These are phyloP conservation scores for Castanopsis chinensis DNA, from an alignment of 306 rosid genomes.

Conservation along the genomic window DNA sequence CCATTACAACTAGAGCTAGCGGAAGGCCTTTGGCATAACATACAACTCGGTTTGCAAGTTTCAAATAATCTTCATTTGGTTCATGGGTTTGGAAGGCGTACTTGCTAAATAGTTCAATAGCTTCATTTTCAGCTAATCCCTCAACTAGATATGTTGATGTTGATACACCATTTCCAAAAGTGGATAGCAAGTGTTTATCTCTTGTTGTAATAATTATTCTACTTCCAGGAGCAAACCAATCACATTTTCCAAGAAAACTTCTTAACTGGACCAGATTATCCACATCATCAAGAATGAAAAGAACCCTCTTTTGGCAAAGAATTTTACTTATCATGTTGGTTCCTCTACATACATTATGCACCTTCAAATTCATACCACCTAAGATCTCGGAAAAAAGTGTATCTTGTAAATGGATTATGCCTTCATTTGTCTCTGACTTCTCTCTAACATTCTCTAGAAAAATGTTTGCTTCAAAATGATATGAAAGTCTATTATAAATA, in stretches of 20 bases:
- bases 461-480: too few relatives aligned
- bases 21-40: constrained; percentile 39
- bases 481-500: too few relatives aligned
- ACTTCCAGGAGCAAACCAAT: constrained; percentile 31
- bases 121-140: constrained; percentile 3
- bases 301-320: constrained; percentile 18
- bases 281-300: constrained; percentile 25
- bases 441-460: too few relatives aligned
- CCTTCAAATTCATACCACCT: too few relatives aligned
- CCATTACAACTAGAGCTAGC: constrained; percentile 26
- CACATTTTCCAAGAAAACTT: constrained; percentile 8
- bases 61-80: constrained; percentile 17
- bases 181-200: constrained; percentile 10
- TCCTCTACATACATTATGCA: too few relatives aligned
- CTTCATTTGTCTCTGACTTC: too few relatives aligned
- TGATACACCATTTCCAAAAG: not conserved
- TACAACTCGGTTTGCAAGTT: constrained; percentile 16
- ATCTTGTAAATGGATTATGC: too few relatives aligned
- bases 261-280: not conserved
- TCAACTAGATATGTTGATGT: constrained; percentile 2
- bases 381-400: too few relatives aligned
- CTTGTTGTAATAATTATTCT: constrained; percentile 32
- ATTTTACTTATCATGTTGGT: too few relatives aligned
- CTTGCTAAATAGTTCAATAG: constrained; percentile 24
- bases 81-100: constrained; percentile 14